Conservation (phyloP, 805 yeast species). For the Metschnikowia corniflorae region DNA sequence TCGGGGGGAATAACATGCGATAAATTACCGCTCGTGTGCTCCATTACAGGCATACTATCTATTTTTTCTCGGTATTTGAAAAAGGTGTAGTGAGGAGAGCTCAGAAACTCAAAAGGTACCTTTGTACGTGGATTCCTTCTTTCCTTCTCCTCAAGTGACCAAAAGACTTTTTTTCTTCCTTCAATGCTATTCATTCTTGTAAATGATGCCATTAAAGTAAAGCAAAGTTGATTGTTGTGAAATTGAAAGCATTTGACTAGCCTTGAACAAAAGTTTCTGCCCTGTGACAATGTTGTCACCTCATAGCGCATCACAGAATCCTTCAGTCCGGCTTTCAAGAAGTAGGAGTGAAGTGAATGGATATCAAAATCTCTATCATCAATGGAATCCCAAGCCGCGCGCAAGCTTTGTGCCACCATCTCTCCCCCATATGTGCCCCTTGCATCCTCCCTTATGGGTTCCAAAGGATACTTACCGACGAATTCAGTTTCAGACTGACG, state of each 20-base stretch:
- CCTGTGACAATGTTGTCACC: conserved; percentile 21
- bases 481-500: conserved; percentile 14
- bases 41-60: conserved; percentile 14
- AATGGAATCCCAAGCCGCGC: conserved; percentile 29
- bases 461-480: conserved; percentile 25
- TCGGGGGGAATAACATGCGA: conserved; percentile 27
- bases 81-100: conserved; percentile 20
- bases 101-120: conserved; percentile 22
- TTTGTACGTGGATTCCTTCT: conserved; percentile 13
- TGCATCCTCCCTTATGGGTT: conserved; percentile 19
- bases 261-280: conserved; percentile 24
- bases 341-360: conserved; percentile 28
- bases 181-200: conserved; percentile 20
- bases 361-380: conserved; percentile 22
- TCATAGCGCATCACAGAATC: conserved; percentile 25
- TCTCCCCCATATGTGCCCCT: conserved; percentile 33
- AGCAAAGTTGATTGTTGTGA: conserved; percentile 20
- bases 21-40: conserved; percentile 29
- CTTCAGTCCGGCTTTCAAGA: conserved; percentile 25
- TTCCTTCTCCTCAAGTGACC: conserved; percentile 13
- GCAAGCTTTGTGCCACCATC: conserved; percentile 23
- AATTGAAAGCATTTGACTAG: conserved; percentile 24
- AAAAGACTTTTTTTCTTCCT: conserved; percentile 9
- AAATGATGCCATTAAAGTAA: conserved; percentile 22
- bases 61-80: conserved; percentile 17